Conservation (phyloP, 148 eudicot genomes). For the Gaultheria prostrata region DNA sequence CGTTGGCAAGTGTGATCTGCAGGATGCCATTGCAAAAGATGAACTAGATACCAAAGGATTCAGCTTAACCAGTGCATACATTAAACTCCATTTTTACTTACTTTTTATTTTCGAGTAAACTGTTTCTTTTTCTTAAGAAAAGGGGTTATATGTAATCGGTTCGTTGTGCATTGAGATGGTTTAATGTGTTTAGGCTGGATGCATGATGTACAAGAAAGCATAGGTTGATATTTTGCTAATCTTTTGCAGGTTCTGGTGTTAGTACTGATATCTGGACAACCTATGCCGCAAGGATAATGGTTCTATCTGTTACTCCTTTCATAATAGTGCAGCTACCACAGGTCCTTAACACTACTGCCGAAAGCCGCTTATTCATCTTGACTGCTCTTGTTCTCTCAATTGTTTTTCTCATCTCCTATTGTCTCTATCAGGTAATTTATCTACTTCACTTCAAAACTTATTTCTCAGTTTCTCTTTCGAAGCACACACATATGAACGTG, state of each 20-base stretch:
- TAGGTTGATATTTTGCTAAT: background rate
- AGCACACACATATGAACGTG: background rate
- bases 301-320: conserved; percentile 40
- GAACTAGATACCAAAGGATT: conserved; percentile 38
- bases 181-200: background rate
- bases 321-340: conserved; percentile 47
- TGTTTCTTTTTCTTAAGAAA: no score
- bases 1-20: conserved; percentile 46
- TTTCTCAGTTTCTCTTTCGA: background rate
- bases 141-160: background rate
- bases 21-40: conserved; percentile 29
- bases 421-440: conserved; percentile 38
- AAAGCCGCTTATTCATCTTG: conserved; percentile 39
- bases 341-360: conserved; percentile 28
- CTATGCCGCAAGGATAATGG: conserved; percentile 53
- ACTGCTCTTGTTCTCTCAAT: conserved; percentile 33
- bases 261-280: conserved; percentile 52
- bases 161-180: background rate
- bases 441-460: background rate
- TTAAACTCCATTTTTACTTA: background rate
- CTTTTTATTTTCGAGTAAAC: no score
- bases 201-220: background rate
- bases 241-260: conserved; percentile 43
- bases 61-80: conserved; percentile 36
- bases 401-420: conserved; percentile 35